Evolutionary conservation across 2,329 filamentous ascomycete species (phyloP).

Genomic region (Trichoderma koningii): DNA sequence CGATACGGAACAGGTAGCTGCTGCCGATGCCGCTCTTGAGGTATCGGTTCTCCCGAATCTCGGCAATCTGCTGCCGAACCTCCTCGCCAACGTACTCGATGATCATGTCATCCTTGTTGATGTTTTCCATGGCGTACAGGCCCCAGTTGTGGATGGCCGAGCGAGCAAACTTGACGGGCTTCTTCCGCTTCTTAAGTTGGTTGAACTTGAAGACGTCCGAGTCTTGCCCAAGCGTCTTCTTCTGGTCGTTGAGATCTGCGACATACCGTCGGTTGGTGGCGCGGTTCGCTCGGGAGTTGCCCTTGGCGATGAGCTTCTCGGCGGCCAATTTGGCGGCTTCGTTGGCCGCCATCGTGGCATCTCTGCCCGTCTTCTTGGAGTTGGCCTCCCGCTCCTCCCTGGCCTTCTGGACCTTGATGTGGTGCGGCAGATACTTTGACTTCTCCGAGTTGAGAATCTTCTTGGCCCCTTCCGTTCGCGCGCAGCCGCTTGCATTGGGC

Average conservation of each 20-base stretch:
- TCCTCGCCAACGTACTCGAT: slow-evolving; percentile 99
- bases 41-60: slow-evolving; percentile 88
- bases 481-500: slow-evolving; percentile 79
- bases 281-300: slow-evolving; percentile 88
- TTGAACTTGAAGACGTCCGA: slow-evolving; percentile 96
- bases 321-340: slow-evolving; percentile 73
- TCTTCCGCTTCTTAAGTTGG: slow-evolving; percentile 98
- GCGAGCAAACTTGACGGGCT: slow-evolving; percentile 95
- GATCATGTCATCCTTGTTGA: slow-evolving; percentile 97
- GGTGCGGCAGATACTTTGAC: slow-evolving; percentile 95
- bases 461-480: slow-evolving; percentile 89
- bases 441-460: slow-evolving; percentile 97
- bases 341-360: slow-evolving; percentile 64
- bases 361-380: slow-evolving; percentile 66
- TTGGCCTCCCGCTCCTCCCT: slow-evolving; percentile 87
- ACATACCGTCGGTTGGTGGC: slow-evolving; percentile 94
- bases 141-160: slow-evolving; percentile 99
- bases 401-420: slow-evolving; percentile 91
- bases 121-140: slow-evolving; percentile 95
- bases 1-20: slow-evolving; percentile 96
- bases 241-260: slow-evolving; percentile 93
- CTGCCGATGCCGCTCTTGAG: slow-evolving; percentile 95
- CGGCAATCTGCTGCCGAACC: slow-evolving; percentile 94
- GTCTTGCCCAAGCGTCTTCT: slow-evolving; percentile 79
- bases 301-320: slow-evolving; percentile 80